Percentiles rank a stretch among this genome's conserved stretches.
Evolutionary conservation across 1,284 basidiomycete genomes (phyloP).

Genomic region (Trametes pubescens): DNA sequence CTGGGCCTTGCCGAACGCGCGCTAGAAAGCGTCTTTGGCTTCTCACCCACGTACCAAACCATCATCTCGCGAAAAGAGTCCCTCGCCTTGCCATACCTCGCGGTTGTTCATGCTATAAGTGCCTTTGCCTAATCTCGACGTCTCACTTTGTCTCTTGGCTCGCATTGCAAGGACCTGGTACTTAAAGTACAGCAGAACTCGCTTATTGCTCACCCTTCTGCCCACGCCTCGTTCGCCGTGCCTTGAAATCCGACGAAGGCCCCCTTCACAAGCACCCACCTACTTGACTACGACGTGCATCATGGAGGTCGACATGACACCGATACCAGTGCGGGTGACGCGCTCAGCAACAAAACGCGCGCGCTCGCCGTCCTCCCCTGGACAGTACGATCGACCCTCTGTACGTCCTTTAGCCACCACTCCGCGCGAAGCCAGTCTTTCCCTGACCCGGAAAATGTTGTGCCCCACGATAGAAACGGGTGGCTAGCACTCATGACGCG

Average conservation of each 20-base stretch:
- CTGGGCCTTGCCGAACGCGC: conserved; percentile 3
- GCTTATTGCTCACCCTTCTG: background rate
- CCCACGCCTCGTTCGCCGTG: background rate
- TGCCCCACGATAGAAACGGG: conserved; percentile 58
- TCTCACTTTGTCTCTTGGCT: background rate
- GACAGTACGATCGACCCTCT: conserved; percentile 55
- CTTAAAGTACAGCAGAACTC: background rate
- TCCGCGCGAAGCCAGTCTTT: background rate
- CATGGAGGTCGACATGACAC: conserved; percentile 51
- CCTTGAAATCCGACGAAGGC: background rate
- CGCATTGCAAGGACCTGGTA: background rate
- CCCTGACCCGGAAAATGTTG: background rate
- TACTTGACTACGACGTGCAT: background rate
- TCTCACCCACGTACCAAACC: conserved; percentile 4
- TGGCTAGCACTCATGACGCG: conserved; percentile 48
- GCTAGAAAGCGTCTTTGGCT: conserved; percentile 6
- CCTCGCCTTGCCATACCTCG: background rate
- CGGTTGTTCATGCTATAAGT: background rate
- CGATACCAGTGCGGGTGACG: conserved; percentile 48
- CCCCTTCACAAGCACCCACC: background rate
- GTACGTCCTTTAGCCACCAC: conserved; percentile 46
- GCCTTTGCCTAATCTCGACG: background rate
- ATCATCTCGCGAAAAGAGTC: background rate
- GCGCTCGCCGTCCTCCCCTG: conserved; percentile 61
- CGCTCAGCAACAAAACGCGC: conserved; percentile 57